These are phyloP conservation scores for Aleurites moluccanus DNA, from an alignment of 441 rosid species.

Conservation along the genomic window DNA sequence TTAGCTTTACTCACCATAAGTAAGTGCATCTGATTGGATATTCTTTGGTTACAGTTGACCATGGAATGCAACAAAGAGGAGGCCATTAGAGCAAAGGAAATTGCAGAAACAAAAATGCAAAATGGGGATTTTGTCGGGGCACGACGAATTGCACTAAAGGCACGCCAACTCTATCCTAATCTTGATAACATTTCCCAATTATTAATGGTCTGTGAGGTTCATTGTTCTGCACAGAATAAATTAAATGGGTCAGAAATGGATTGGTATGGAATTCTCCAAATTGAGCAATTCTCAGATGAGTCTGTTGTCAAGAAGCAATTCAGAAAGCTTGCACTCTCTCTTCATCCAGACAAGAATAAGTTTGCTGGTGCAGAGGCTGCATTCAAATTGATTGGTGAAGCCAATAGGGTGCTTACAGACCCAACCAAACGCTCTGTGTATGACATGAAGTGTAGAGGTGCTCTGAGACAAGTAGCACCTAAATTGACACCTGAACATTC, in stretches of 20 bases:
- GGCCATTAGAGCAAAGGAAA: slow-evolving; percentile 70
- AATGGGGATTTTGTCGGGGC: slow-evolving; percentile 60
- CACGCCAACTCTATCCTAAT: slow-evolving; percentile 60
- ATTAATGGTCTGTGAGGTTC: slow-evolving; percentile 83
- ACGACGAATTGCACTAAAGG: slow-evolving; percentile 57
- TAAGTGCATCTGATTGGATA: slow-evolving; percentile 2
- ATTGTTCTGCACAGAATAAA: slow-evolving; percentile 62
- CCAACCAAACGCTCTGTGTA: slow-evolving; percentile 45
- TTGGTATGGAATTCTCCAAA: slow-evolving; percentile 91
- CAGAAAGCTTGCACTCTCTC: slow-evolving; percentile 72
- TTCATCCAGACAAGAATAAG: slow-evolving; percentile 92
- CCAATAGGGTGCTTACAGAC: slow-evolving; percentile 79
- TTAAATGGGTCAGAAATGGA: slow-evolving; percentile 60
- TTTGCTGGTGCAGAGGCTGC: slow-evolving; percentile 96
- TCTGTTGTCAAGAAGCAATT: slow-evolving; percentile 74
- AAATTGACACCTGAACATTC: slow-evolving; percentile 45
- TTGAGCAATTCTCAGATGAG: slow-evolving; percentile 62
- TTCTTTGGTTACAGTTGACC: slow-evolving; percentile 1
- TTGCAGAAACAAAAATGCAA: slow-evolving; percentile 72
- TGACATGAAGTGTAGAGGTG: slow-evolving; percentile 50
- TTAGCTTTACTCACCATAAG: background rate
- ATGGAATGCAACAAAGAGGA: slow-evolving; percentile 95
- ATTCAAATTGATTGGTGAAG: slow-evolving; percentile 83
- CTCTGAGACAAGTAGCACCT: slow-evolving; percentile 30
- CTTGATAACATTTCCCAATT: slow-evolving; percentile 61